A percentile compares a stretch with the other conserved stretches of the same genome.
These are phyloP conservation scores for Xylaria sp. DNA, from an alignment of 2,329 filamentous ascomycete species.

Conservation along the genomic window DNA sequence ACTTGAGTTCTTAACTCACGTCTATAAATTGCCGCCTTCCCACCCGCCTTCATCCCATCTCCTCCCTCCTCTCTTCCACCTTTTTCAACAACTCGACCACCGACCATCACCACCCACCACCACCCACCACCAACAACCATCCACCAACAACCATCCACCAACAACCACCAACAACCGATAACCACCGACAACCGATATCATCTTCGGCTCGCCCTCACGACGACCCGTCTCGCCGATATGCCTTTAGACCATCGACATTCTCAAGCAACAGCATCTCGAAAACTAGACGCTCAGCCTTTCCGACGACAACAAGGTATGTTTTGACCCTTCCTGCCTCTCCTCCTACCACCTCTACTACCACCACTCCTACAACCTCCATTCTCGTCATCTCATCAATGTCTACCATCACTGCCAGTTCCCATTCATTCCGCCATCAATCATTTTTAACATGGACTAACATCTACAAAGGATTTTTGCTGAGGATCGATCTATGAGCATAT, in stretches of 20 bases:
- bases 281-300: background rate
- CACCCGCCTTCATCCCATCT: background rate
- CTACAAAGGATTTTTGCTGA: background rate
- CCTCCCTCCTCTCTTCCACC: background rate
- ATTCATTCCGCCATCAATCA: background rate
- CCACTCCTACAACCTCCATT: background rate
- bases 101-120: background rate
- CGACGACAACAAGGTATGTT: background rate
- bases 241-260: background rate
- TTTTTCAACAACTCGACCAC: background rate
- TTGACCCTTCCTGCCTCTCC: background rate
- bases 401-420: background rate
- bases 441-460: background rate
- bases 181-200: background rate
- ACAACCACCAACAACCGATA: background rate
- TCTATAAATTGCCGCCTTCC: constrained; percentile 2
- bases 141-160: background rate
- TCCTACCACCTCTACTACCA: background rate
- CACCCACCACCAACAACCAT: background rate
- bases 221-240: background rate
- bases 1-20: background rate
- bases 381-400: background rate
- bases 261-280: background rate
- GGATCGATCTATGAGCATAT: background rate
- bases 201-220: background rate